Evolutionary conservation across 176 grass and related monocot genomes (phyloP).

Genomic region (Coix lacrymajobi): DNA sequence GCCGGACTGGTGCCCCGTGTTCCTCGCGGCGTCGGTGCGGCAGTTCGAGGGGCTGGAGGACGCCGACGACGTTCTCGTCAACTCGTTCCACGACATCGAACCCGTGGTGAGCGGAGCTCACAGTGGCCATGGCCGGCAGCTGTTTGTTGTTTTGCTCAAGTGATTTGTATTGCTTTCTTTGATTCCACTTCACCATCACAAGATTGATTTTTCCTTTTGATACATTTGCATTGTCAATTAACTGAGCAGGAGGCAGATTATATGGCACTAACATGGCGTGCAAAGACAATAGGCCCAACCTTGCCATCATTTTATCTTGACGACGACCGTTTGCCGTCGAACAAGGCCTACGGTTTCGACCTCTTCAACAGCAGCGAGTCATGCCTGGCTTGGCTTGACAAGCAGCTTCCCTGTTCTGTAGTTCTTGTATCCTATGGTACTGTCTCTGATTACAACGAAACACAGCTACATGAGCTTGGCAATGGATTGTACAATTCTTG

Average conservation of each 20-base stretch:
- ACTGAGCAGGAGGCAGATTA: conserved; percentile 6
- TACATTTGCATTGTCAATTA: neutral
- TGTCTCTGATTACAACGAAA: neutral
- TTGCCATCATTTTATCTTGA: conserved; percentile 31
- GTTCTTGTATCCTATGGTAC: conserved; percentile 39
- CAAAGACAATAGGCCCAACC: conserved; percentile 36
- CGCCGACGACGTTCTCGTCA: conserved; percentile 26
- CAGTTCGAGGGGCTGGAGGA: conserved; percentile 22
- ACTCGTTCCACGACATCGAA: conserved; percentile 17
- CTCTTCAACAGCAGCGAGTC: neutral
- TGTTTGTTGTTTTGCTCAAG: neutral
- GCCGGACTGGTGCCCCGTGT: neutral
- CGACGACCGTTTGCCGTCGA: neutral
- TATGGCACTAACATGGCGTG: conserved; percentile 18
- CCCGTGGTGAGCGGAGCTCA: neutral
- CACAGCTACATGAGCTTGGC: conserved; percentile 26
- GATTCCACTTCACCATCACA: neutral
- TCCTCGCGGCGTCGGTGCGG: neutral
- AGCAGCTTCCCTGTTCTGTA: conserved; percentile 19
- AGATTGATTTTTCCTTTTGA: neutral
- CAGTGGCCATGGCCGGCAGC: neutral
- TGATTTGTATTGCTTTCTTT: neutral
- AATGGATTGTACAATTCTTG: conserved; percentile 12
- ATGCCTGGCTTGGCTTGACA: conserved; percentile 31
- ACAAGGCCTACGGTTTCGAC: conserved; percentile 32